Conservation (phyloP, 345 rosid genomes). For the Acer campestre region DNA sequence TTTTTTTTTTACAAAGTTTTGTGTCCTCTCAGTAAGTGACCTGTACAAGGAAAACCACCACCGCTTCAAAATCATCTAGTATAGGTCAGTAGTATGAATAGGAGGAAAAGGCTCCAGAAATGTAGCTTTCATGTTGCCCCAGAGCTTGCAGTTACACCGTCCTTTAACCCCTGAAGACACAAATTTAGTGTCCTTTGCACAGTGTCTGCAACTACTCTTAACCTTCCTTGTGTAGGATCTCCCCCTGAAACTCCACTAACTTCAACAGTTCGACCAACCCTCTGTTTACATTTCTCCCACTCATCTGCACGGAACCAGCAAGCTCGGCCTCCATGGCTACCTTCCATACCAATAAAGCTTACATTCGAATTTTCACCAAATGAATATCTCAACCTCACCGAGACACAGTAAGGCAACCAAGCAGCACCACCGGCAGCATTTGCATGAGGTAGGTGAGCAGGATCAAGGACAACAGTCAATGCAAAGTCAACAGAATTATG, state of each 20-base stretch:
- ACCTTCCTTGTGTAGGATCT: conserved; percentile 69
- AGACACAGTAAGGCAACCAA: conserved; percentile 95
- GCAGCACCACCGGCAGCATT: conserved; percentile 99
- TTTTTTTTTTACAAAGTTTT: conserved; percentile 3
- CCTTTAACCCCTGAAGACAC: conserved; percentile 81
- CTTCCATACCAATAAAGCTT: conserved; percentile 85
- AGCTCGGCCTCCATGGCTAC: conserved; percentile 96
- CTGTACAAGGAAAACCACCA: conserved; percentile 10
- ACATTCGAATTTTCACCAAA: conserved; percentile 70
- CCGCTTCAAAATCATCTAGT: conserved; percentile 9
- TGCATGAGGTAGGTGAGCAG: conserved; percentile 78
- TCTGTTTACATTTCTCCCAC: conserved; percentile 93
- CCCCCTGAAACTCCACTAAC: conserved; percentile 45
- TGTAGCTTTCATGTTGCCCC: conserved; percentile 6
- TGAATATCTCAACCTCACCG: conserved; percentile 77
- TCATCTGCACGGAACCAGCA: conserved; percentile 84
- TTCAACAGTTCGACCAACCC: conserved; percentile 73
- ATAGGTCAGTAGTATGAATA: conserved; percentile 8
- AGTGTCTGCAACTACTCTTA: conserved; percentile 75
- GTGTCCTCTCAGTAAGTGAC: background rate
- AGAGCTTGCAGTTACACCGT: conserved; percentile 39
- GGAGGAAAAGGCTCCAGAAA: background rate
- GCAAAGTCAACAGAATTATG: conserved; percentile 87
- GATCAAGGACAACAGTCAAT: conserved; percentile 88
- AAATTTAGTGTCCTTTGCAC: conserved; percentile 70